Conservation (phyloP, 495 filamentous ascomycete genomes). For the Xylaria telfairii region DNA sequence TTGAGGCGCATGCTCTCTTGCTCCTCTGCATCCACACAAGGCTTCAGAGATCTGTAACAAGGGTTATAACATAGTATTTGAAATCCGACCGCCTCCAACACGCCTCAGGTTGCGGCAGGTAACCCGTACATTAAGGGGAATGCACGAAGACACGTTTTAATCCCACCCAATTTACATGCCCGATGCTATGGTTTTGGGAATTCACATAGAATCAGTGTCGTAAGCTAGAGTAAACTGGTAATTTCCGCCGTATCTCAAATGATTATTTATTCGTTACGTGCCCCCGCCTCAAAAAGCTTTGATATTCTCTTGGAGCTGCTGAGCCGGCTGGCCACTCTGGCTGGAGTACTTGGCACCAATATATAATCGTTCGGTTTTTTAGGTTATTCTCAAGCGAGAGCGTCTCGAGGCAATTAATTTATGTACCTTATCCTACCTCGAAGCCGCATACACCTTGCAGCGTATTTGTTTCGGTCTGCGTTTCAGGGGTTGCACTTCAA, state of each 20-base stretch:
- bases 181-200: neutral
- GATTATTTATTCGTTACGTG: neutral
- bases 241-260: neutral
- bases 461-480: conserved; percentile 12
- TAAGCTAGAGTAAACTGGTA: neutral
- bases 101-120: neutral
- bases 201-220: no score
- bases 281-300: neutral
- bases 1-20: neutral
- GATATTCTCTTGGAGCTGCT: neutral
- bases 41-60: neutral
- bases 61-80: neutral
- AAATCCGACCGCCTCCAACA: neutral
- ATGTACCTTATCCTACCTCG: neutral
- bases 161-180: neutral
- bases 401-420: neutral
- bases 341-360: neutral
- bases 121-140: neutral
- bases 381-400: neutral
- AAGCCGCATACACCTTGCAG: neutral
- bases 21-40: neutral
- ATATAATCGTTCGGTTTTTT: neutral
- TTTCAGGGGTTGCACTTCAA: conserved; percentile 17
- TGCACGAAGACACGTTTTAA: neutral
- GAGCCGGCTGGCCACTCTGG: neutral